Base-by-base conservation (phyloP, 306 rosid genomes). In the Clitoria ternatea region DNA sequence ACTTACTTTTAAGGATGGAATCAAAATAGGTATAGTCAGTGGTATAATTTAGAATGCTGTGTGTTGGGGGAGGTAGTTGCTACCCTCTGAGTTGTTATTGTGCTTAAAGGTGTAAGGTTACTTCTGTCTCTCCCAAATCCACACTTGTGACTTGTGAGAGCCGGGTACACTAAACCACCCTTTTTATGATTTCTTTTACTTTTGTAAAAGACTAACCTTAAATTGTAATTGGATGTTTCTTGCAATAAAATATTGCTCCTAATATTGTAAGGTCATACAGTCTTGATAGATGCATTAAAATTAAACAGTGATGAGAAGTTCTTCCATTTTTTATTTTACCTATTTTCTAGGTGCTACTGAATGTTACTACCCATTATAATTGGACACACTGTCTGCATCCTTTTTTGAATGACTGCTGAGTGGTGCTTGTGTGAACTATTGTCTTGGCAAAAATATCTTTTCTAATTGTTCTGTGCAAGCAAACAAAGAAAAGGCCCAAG, bases 1-100 rank as follows among this genome's bases (percentile, higher is more conserved):
- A 70, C 39, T 26, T 61, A 47, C 18, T 61, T 61, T 69, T 61
- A 52, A 47, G 47, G 70, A 47, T 42, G 69, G 19, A 64, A 65
- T 32, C 3, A 3, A 62, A 15, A 29, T 63, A 70, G 61, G 66
- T 63, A 30, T 45, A 53, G 48, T 61, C n/a, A 33, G 20, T 35
- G 53, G 54, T 56, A 55, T 71, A 18, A 15, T 60, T 12, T 69
- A 33, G 52, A 62, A 63, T 56, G 35, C 24, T 64, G 14, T 20
- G 5, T 19, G 15, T 48, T 52, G 7, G 56, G 10, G 17, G 40
- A 9, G 56, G 54, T 27, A 4, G 33, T 70, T 42, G 13, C 61
- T 39, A n/a, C 22, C 47, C 7, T 30, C 10, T 35, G 32, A 44
- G 24, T 43, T 66, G 43, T 18, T 10, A 30, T 24, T 13, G 7